phyloP scores from a whole-genome alignment of 2,329 filamentous ascomycete species.

The Gyromitra esculenta region DNA sequence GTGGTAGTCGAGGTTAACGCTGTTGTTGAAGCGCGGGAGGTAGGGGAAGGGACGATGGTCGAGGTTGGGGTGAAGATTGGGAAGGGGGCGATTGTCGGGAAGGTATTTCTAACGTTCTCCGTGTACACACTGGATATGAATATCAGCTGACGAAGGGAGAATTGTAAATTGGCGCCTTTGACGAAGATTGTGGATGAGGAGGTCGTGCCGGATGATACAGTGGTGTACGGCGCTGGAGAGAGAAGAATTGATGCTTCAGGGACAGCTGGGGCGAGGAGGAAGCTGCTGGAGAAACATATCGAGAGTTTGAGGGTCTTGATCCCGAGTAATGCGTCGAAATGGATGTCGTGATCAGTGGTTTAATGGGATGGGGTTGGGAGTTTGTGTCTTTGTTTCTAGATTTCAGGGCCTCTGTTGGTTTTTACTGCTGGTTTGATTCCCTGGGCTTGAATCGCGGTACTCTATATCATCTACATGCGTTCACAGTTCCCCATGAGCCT shows the following conservation, averaged over 20 bases:
- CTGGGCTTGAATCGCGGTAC: background rate
- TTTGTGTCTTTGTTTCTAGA: background rate
- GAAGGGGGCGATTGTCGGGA: conserved; percentile 70
- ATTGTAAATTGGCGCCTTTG: conserved; percentile 76
- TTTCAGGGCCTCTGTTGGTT: background rate
- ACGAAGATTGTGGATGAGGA: conserved; percentile 69
- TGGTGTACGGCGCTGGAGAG: conserved; percentile 73
- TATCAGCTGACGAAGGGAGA: conserved; percentile 62
- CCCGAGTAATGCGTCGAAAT: conserved; percentile 69
- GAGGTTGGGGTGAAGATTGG: conserved; percentile 71
- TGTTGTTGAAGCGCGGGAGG: conserved; percentile 66
- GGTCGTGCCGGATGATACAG: conserved; percentile 72
- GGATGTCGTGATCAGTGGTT: conserved; percentile 59
- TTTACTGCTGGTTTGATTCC: background rate
- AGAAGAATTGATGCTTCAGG: conserved; percentile 69
- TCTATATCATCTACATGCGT: background rate
- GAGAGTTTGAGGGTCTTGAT: conserved; percentile 74
- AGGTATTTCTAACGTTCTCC: conserved; percentile 63
- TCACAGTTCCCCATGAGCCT: no score
- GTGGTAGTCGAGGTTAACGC: conserved; percentile 71
- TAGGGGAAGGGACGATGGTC: conserved; percentile 68
- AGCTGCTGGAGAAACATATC: conserved; percentile 73
- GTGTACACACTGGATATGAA: background rate
- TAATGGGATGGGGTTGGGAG: background rate
- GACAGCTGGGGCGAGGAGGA: conserved; percentile 71